Conservation (phyloP, 495 filamentous ascomycete genomes). For the Geopyxis carbonaria region DNA sequence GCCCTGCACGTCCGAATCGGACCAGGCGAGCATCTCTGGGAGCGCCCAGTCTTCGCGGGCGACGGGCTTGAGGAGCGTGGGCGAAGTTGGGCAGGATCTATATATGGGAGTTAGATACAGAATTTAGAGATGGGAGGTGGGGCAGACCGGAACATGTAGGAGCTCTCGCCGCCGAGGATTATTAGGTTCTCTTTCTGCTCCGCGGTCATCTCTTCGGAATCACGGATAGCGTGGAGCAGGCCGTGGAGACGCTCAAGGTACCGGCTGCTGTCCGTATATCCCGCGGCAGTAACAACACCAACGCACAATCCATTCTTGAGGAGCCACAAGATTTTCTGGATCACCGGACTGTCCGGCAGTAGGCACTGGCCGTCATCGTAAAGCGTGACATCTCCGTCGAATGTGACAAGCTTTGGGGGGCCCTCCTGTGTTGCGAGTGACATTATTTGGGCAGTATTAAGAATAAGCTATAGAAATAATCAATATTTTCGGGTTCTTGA, state of each 20-base stretch:
- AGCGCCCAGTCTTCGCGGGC: constrained; percentile 60
- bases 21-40: constrained; percentile 75
- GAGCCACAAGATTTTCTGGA: constrained; percentile 56
- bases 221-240: constrained; percentile 63
- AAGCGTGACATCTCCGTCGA: constrained; percentile 93
- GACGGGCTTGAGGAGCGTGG: constrained; percentile 35
- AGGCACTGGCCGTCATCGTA: constrained; percentile 85
- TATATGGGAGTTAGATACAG: neutral
- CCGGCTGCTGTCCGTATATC: constrained; percentile 68
- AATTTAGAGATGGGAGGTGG: neutral
- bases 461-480: constrained; percentile 34
- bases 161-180: constrained; percentile 57
- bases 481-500: neutral
- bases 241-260: constrained; percentile 78
- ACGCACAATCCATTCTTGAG: constrained; percentile 38
- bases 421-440: constrained; percentile 49
- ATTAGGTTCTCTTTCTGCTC: constrained; percentile 58
- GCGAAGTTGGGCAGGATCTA: constrained; percentile 56
- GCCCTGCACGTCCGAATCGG: constrained; percentile 53
- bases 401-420: constrained; percentile 70
- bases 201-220: constrained; percentile 38
- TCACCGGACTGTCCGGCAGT: constrained; percentile 53
- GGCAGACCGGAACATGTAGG: constrained; percentile 21
- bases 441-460: constrained; percentile 90
- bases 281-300: constrained; percentile 92